These are phyloP conservation scores for Dendrobium officinale DNA, from an alignment of 106 monocot genomes.

Conservation along the genomic window DNA sequence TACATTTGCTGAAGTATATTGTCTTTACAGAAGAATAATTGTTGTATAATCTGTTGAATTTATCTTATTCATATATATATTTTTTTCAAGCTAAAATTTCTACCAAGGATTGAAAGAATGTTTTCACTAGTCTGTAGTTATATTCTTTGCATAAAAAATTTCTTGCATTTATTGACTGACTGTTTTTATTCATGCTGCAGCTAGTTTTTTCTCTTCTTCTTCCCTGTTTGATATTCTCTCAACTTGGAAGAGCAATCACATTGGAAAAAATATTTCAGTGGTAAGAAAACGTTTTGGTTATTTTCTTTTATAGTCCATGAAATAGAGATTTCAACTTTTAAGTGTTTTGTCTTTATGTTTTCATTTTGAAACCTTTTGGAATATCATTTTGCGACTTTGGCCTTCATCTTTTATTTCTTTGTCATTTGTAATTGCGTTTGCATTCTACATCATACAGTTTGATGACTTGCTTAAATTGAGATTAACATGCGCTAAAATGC, in stretches of 20 bases:
- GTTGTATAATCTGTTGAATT: neutral
- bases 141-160: neutral
- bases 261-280: conserved; percentile 43
- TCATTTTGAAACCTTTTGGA: neutral
- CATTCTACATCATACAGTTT: neutral
- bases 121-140: neutral
- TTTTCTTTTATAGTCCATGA: neutral
- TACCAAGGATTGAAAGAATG: neutral
- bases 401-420: neutral
- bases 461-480: neutral
- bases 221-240: conserved; percentile 57
- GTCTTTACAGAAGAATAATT: neutral
- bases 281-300: conserved; percentile 18
- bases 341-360: neutral
- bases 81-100: neutral
- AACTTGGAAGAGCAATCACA: conserved; percentile 59
- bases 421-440: neutral
- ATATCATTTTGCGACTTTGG: neutral
- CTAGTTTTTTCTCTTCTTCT: conserved; percentile 56
- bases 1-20: neutral
- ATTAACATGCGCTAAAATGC: neutral
- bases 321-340: neutral
- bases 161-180: neutral
- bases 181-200: conserved; percentile 26
- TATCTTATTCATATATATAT: neutral